Conservation (phyloP, 202 grass and related monocot species). For the Brachypodium distachyon region DNA sequence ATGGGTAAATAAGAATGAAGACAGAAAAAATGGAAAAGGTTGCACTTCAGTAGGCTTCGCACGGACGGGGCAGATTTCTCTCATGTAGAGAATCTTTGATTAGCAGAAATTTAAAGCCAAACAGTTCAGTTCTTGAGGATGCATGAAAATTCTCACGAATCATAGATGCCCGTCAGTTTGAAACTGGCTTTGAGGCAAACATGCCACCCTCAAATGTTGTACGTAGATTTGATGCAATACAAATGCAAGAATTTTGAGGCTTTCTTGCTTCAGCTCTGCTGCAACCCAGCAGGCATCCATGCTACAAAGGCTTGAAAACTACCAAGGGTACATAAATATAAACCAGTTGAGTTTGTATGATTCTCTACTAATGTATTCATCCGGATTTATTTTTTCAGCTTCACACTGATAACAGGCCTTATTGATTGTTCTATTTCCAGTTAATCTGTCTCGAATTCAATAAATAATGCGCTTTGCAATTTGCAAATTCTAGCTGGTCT, state of each 20-base stretch:
- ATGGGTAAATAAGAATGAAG: too few relatives aligned
- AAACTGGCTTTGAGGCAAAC: background rate
- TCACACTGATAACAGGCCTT: background rate
- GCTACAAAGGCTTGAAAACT: background rate
- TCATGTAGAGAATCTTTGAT: too few relatives aligned
- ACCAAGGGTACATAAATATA: background rate
- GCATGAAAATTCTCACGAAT: background rate
- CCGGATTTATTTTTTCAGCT: background rate
- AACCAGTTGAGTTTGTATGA: background rate
- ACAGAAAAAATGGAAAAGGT: too few relatives aligned
- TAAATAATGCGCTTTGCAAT: background rate
- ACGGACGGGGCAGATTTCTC: too few relatives aligned
- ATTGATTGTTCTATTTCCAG: background rate
- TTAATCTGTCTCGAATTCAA: background rate
- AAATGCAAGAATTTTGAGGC: background rate
- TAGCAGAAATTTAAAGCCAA: background rate
- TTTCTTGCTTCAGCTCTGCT: background rate
- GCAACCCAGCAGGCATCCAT: background rate
- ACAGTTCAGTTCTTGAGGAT: background rate
- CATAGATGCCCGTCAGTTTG: background rate
- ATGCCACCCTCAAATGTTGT: background rate
- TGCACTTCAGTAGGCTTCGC: too few relatives aligned
- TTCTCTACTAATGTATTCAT: background rate
- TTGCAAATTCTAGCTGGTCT: background rate
- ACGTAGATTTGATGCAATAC: background rate